Evolutionary conservation across 225 moss, liverwort and hornwort genomes (phyloP).

Genomic region (Polytrichum commune): DNA sequence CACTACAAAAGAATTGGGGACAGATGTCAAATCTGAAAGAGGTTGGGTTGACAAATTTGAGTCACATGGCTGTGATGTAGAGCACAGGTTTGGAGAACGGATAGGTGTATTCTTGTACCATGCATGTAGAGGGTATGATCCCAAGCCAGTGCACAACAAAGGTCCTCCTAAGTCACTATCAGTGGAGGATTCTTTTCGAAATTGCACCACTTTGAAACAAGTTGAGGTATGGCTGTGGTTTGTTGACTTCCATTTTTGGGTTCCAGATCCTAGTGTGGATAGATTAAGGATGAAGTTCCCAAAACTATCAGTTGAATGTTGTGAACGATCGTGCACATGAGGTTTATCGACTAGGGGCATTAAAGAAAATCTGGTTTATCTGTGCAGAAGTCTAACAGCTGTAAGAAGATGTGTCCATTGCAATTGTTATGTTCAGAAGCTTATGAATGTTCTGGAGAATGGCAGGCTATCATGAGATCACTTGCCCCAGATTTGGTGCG

Average conservation of each 20-base stretch:
- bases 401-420: too few relatives aligned
- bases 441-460: background rate
- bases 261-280: too few relatives aligned
- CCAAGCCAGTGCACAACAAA: conserved; percentile 49
- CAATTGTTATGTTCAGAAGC: too few relatives aligned
- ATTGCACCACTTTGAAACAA: conserved; percentile 40
- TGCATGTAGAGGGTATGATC: conserved; percentile 52
- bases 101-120: conserved; percentile 44
- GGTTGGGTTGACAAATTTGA: conserved; percentile 4
- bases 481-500: conserved; percentile 58
- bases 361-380: too few relatives aligned
- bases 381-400: too few relatives aligned
- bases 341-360: too few relatives aligned
- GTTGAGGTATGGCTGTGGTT: conserved; percentile 27
- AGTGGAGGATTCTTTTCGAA: conserved; percentile 65
- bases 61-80: conserved; percentile 11
- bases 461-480: conserved; percentile 46
- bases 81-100: conserved; percentile 53
- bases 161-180: conserved; percentile 66
- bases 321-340: too few relatives aligned
- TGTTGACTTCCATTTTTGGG: background rate
- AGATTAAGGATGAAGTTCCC: too few relatives aligned
- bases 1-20: background rate
- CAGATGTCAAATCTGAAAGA: conserved; percentile 1
- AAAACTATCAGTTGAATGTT: too few relatives aligned